Percentiles rank a stretch among this genome's conserved stretches.
These are phyloP conservation scores for Lantana camara DNA, from an alignment of 257 asterid genomes.

Conservation along the genomic window DNA sequence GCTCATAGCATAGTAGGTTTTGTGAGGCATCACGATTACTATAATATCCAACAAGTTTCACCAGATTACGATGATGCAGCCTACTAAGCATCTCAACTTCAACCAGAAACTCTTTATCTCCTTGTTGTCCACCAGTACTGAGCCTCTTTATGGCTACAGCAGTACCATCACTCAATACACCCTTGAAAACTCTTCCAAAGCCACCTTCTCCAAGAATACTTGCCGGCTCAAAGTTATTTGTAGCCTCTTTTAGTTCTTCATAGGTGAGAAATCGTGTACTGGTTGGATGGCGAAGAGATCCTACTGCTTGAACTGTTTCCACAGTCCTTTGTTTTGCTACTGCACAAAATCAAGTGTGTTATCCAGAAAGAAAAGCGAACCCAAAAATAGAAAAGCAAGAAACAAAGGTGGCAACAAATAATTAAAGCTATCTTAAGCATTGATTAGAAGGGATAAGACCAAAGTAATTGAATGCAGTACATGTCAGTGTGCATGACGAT, in stretches of 20 bases:
- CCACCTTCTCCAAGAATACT: conserved; percentile 97
- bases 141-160: conserved; percentile 95
- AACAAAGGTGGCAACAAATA: not conserved
- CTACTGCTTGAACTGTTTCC: conserved; percentile 51
- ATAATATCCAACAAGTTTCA: conserved; percentile 90
- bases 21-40: conserved; percentile 79
- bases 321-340: conserved; percentile 54
- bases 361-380: conserved; percentile 6
- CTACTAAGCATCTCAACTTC: conserved; percentile 99
- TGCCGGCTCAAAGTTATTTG: conserved; percentile 74
- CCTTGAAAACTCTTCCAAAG: conserved; percentile 91
- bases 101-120: conserved; percentile 89
- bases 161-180: conserved; percentile 84
- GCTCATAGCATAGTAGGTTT: conserved; percentile 94
- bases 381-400: not conserved
- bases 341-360: conserved; percentile 24
- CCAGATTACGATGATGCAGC: conserved; percentile 95
- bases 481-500: not conserved
- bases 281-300: conserved; percentile 81
- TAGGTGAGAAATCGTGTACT: conserved; percentile 79
- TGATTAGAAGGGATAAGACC: not conserved
- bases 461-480: conserved; percentile 13
- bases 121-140: conserved; percentile 91
- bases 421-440: not conserved
- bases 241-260: conserved; percentile 90